Evolutionary conservation across 2,329 filamentous ascomycete species (phyloP).

Genomic region (Lecanoromycetidae sp.): DNA sequence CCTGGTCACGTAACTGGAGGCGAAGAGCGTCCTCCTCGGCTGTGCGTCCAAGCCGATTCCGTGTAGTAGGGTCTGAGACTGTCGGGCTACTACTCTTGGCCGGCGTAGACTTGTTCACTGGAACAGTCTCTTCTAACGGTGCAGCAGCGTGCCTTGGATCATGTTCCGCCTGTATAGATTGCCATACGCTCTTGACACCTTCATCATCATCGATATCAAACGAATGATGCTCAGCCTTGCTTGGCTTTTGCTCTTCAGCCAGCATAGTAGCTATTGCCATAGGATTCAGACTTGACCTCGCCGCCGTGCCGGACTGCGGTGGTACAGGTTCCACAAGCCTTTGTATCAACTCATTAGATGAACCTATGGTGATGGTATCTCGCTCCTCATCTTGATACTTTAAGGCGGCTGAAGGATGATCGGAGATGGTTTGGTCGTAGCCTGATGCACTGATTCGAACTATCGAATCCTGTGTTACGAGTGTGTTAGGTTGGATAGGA

Average conservation of each 20-base stretch:
- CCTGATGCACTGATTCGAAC: slow-evolving; percentile 31
- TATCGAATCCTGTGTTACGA: slow-evolving; percentile 21
- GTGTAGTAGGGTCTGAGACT: too few species aligned
- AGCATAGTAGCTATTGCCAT: slow-evolving; percentile 1
- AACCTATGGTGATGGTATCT: slow-evolving; percentile 36
- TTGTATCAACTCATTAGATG: slow-evolving; percentile 35
- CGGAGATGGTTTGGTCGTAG: slow-evolving; percentile 32
- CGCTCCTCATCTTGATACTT: slow-evolving; percentile 37
- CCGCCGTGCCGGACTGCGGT: background rate
- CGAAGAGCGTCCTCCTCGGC: background rate
- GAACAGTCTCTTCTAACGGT: too few species aligned
- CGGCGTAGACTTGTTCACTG: too few species aligned
- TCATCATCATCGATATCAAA: slow-evolving; percentile 8
- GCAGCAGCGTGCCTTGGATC: too few species aligned
- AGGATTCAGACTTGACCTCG: background rate
- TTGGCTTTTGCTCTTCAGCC: background rate
- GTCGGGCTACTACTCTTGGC: too few species aligned
- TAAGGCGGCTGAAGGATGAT: slow-evolving; percentile 31
- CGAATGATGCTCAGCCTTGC: background rate
- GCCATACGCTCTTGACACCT: slow-evolving; percentile 1
- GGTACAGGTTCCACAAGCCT: slow-evolving; percentile 33
- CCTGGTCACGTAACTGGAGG: background rate
- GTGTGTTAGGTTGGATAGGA: background rate
- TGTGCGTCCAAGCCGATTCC: background rate
- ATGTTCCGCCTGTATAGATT: slow-evolving; percentile 3